Conservation (phyloP, 2,329 filamentous ascomycete species). For the Xylaria sp. region DNA sequence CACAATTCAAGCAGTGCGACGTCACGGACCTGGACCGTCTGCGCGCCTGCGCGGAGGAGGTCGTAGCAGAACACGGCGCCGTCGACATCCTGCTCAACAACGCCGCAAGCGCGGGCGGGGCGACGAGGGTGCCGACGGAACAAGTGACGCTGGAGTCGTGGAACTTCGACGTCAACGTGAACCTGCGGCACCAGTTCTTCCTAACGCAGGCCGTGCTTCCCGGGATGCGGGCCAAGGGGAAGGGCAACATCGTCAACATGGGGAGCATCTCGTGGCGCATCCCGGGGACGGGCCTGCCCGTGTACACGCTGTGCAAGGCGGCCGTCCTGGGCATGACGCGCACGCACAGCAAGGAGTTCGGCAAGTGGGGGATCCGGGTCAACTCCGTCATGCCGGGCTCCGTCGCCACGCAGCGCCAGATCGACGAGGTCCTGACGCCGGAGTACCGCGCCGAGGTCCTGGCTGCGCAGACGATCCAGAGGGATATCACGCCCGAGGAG, state of each 20-base stretch:
- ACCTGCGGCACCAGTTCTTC: slow-evolving; percentile 58
- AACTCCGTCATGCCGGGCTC: slow-evolving; percentile 62
- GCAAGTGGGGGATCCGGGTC: slow-evolving; percentile 52
- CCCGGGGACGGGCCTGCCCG: slow-evolving; percentile 47
- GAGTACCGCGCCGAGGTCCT: slow-evolving; percentile 54
- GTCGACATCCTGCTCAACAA: slow-evolving; percentile 54
- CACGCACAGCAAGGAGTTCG: slow-evolving; percentile 53
- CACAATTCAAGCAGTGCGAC: slow-evolving; percentile 56
- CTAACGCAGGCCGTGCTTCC: slow-evolving; percentile 54
- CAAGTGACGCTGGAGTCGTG: slow-evolving; percentile 55
- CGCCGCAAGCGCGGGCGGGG: slow-evolving; percentile 45
- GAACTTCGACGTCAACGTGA: slow-evolving; percentile 56
- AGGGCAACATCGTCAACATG: slow-evolving; percentile 55
- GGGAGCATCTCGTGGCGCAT: slow-evolving; percentile 54
- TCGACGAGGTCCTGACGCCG: slow-evolving; percentile 55
- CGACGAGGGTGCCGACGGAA: slow-evolving; percentile 46
- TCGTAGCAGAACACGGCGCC: slow-evolving; percentile 45
- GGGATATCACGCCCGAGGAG: slow-evolving; percentile 55
- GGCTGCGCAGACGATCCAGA: slow-evolving; percentile 55
- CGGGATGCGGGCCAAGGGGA: slow-evolving; percentile 46
- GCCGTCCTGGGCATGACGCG: slow-evolving; percentile 54
- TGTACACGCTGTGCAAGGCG: slow-evolving; percentile 54
- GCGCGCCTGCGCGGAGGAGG: slow-evolving; percentile 49
- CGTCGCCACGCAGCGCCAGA: slow-evolving; percentile 58
- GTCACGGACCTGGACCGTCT: slow-evolving; percentile 52